Conservation (phyloP, 345 rosid species). For the Leavenworthia alabamica region DNA sequence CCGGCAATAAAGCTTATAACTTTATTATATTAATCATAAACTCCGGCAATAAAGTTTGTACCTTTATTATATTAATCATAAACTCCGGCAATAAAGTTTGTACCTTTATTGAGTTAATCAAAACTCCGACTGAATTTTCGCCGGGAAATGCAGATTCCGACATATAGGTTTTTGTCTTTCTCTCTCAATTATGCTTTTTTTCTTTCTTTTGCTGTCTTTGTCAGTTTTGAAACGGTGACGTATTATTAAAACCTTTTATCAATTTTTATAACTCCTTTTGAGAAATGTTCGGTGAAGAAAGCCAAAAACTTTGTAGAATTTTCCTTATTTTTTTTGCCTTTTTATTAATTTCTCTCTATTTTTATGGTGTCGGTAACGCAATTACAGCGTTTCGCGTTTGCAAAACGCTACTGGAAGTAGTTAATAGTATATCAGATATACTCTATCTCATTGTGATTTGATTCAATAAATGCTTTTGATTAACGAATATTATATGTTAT, state of each 20-base stretch:
- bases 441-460: background rate
- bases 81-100: background rate
- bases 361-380: slow-evolving; percentile 22
- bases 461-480: slow-evolving; percentile 19
- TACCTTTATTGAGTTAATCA: background rate
- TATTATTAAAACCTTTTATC: background rate
- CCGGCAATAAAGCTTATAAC: background rate
- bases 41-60: background rate
- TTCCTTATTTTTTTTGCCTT: background rate
- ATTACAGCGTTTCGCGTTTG: slow-evolving; percentile 11
- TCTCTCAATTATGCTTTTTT: background rate
- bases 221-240: background rate
- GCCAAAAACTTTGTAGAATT: background rate
- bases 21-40: background rate
- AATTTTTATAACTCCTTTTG: background rate
- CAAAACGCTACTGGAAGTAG: slow-evolving; percentile 2
- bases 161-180: slow-evolving; percentile 13
- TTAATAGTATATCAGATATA: too few species aligned
- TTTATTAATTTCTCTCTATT: background rate
- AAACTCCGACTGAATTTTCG: slow-evolving; percentile 8
- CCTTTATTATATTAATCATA: background rate
- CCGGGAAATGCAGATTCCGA: slow-evolving; percentile 21
- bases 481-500: background rate
- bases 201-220: background rate
- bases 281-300: slow-evolving; percentile 13